Percentiles rank a stretch among this genome's conserved stretches.
Evolutionary conservation across 2,329 filamentous ascomycete genomes (phyloP).

Genomic region (Nothomitra cinnamomea): DNA sequence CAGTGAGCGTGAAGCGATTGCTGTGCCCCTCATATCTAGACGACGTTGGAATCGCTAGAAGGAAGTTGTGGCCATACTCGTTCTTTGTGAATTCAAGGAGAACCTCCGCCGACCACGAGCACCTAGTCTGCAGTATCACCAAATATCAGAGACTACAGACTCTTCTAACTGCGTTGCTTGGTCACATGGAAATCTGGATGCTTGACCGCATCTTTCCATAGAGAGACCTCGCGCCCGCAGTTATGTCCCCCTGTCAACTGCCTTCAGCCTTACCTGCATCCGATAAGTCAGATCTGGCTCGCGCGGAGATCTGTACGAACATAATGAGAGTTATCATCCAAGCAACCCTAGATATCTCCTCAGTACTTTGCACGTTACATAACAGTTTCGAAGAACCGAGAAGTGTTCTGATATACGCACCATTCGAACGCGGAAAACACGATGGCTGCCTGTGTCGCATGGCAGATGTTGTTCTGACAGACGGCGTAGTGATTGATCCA

Average conservation of each 20-base stretch:
- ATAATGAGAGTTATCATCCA: slow-evolving; percentile 1
- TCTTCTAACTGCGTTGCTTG: too few species aligned
- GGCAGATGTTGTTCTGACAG: background rate
- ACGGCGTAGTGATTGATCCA: background rate
- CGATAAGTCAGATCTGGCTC: background rate
- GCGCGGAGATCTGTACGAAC: background rate
- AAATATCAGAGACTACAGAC: too few species aligned
- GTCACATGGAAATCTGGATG: too few species aligned
- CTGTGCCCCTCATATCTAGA: too few species aligned
- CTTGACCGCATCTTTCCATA: too few species aligned
- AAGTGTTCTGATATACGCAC: background rate
- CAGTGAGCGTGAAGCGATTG: too few species aligned
- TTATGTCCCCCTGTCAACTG: background rate
- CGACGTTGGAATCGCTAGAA: too few species aligned
- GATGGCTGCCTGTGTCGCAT: background rate
- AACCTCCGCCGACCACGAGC: too few species aligned
- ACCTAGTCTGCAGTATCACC: too few species aligned
- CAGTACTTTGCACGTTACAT: background rate
- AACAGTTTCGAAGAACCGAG: background rate
- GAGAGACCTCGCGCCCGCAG: too few species aligned
- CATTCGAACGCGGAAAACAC: slow-evolving; percentile 3
- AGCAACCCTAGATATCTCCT: background rate
- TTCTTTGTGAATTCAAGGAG: too few species aligned
- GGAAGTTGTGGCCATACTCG: too few species aligned
- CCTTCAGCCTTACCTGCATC: background rate